A percentile compares a stretch with the other conserved stretches of the same genome.
phyloP scores from a whole-genome alignment of 2,329 filamentous ascomycete species.

The Venturia pyrina region DNA sequence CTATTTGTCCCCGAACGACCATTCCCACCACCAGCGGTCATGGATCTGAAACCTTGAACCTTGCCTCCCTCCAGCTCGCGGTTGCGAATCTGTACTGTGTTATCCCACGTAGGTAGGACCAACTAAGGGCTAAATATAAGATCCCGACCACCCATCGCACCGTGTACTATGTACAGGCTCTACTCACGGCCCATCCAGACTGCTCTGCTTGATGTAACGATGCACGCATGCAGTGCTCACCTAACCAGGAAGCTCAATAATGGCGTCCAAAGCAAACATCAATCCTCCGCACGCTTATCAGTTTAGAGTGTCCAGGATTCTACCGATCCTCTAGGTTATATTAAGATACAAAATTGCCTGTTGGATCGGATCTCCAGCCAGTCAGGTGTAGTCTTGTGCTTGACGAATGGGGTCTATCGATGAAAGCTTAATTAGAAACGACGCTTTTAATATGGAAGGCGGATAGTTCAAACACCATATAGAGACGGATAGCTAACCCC shows the following conservation, averaged over 20 bases:
- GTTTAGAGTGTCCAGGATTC: background rate
- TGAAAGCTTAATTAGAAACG: conserved; percentile 1
- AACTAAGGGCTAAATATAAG: too few relatives aligned
- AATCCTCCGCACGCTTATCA: background rate
- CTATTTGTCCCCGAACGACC: background rate
- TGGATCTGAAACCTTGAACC: background rate
- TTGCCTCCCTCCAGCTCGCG: background rate
- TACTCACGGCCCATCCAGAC: background rate
- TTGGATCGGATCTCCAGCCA: background rate
- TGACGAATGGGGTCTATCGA: background rate
- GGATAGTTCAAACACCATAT: conserved; percentile 2
- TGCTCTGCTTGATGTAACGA: background rate
- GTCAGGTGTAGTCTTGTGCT: background rate
- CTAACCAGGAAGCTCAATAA: background rate
- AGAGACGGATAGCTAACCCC: background rate
- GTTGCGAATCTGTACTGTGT: background rate
- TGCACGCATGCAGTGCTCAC: background rate
- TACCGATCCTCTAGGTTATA: background rate
- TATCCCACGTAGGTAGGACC: background rate
- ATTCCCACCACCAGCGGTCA: background rate
- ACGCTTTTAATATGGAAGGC: background rate
- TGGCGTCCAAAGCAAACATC: background rate
- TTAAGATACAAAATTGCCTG: background rate
- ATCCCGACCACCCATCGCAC: background rate
- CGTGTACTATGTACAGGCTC: background rate